Evolutionary conservation across 352 stramenopile genomes (phyloP).

Genomic region (Phytopythium kandeliae): DNA sequence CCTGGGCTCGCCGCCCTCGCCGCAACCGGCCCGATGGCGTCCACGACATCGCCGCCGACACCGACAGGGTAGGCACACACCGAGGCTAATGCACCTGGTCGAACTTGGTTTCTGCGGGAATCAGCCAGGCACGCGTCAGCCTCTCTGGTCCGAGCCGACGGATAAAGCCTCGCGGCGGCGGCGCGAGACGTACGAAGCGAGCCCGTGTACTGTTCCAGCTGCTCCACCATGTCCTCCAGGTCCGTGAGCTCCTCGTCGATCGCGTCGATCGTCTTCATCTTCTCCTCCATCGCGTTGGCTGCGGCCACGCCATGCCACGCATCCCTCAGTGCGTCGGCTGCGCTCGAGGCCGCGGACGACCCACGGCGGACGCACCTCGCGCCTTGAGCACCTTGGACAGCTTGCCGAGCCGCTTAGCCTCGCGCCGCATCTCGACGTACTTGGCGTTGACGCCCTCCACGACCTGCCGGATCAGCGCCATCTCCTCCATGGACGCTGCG

Average conservation of each 20-base stretch:
- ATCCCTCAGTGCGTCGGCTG: too few species aligned
- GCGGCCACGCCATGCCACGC: background rate
- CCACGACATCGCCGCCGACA: background rate
- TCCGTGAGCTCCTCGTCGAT: constrained; percentile 83
- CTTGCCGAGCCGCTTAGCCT: constrained; percentile 52
- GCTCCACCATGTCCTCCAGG: constrained; percentile 85
- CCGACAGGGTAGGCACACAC: too few species aligned
- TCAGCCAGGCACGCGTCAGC: constrained; percentile 6
- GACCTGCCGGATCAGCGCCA: constrained; percentile 64
- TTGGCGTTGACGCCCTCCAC: constrained; percentile 55
- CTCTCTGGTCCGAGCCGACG: too few species aligned
- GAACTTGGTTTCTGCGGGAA: constrained; percentile 61
- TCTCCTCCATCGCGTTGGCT: constrained; percentile 59
- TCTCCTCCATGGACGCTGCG: constrained; percentile 69
- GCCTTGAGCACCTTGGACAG: constrained; percentile 63
- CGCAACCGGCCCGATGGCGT: background rate
- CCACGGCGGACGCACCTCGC: constrained; percentile 32
- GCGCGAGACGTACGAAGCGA: constrained; percentile 56
- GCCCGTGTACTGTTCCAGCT: constrained; percentile 73
- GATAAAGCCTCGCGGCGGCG: too few species aligned
- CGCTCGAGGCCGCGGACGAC: background rate
- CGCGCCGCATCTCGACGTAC: constrained; percentile 51
- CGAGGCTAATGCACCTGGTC: constrained; percentile 49
- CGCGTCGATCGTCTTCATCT: constrained; percentile 75
- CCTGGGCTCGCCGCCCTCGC: too few species aligned